A percentile compares a stretch with the other conserved stretches of the same genome.
Conservation (phyloP, 116 monocot species). For the Cymodocea nodosa region DNA sequence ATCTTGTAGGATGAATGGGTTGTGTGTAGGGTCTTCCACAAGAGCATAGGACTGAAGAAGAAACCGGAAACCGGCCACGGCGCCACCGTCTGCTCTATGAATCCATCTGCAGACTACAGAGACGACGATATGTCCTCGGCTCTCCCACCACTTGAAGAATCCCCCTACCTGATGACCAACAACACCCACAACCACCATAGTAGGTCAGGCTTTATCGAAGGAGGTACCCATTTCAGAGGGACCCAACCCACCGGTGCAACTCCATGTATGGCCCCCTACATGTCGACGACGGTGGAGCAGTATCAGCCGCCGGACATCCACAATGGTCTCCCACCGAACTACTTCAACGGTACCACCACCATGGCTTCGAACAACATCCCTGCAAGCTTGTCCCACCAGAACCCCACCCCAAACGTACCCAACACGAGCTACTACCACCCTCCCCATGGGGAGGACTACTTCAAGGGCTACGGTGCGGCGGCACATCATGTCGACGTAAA, state of each 20-base stretch:
- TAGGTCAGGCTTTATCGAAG: no score
- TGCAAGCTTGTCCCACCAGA: not conserved
- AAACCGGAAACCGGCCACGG: not conserved
- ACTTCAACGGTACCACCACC: not conserved
- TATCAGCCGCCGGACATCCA: not conserved
- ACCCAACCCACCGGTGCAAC: not conserved
- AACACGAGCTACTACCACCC: not conserved
- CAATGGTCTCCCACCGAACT: not conserved
- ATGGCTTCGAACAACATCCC: no score
- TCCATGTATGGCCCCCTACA: not conserved
- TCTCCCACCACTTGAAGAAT: constrained; percentile 6
- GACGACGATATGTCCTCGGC: constrained; percentile 5
- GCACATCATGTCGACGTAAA: not conserved
- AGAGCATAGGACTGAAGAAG: constrained; percentile 17
- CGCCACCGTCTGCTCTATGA: not conserved
- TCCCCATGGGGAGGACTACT: not conserved
- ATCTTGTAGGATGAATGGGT: constrained; percentile 43
- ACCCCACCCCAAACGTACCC: not conserved
- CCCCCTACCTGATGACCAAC: not conserved
- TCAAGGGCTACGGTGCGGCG: not conserved
- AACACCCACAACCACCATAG: no score
- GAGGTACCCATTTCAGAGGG: not conserved
- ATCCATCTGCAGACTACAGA: not conserved
- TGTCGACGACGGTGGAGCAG: not conserved
- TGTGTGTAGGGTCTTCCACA: constrained; percentile 41